Evolutionary conservation across 352 stramenopile species (phyloP), one percentile per base, ranked within the genome.

Genomic region (Phytopythium vexans): DNA sequence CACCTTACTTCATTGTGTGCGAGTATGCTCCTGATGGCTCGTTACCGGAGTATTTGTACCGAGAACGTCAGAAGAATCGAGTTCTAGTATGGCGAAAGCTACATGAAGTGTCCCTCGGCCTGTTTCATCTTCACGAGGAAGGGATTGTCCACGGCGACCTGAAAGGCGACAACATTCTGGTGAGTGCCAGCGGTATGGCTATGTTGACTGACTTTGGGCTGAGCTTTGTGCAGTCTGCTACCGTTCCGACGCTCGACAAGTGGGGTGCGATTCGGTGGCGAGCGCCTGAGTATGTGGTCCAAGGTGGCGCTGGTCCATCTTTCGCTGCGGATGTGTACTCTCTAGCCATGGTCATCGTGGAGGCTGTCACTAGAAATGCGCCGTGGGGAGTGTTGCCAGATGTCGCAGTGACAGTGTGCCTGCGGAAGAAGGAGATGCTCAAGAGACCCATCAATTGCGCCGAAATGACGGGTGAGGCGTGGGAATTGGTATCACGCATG

Each of bases 181-280:
- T 68, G n/a, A 62, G 54, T 15, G n/a, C 14, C 7, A 58, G 61
- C 36, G 54, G 55, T 27, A 64, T 57, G 11, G 57, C 49, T 1
- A 60, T 66, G 53, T 36, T 70, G 8, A 60, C 61, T n/a, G 62
- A 70, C 47, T 70, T 70, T 44, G 62, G 58, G 0, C n/a, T 62
- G 31, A 62, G 56, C 16, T 62, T 63, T 21, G 48, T 58, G 56
- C 54, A 27, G 31, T 44, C 41, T 4, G 56, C 57, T 12, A 53
- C 56, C 16, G 34, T 44, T 31, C 56, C 44, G 8, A 38, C 3
- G 7, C 6, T 51, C 6, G 41, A 52, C 33, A 31, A 31, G 3
- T 33, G 42, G 39, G 56, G 49, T 9, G 56, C 56, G 7, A 39
- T 63, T 31, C 37, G 56, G 8, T 62, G 56, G 56, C 56, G 57